Conservation (phyloP, 805 yeast species). For the Ogataea pini region DNA sequence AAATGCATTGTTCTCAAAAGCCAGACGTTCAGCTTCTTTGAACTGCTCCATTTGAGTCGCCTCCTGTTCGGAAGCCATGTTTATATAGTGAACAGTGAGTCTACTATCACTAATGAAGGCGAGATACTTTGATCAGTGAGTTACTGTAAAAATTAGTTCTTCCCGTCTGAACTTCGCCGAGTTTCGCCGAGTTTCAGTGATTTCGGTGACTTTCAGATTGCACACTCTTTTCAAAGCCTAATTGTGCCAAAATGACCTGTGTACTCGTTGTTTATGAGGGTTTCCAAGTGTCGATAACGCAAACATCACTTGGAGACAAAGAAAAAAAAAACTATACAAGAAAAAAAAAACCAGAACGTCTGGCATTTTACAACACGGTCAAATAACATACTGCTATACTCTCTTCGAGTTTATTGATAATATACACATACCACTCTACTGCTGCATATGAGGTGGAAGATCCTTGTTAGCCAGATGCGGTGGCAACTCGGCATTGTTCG, state of each 20-base stretch:
- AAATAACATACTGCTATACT: too few relatives aligned
- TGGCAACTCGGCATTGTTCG: constrained; percentile 3
- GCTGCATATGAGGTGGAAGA: constrained; percentile 24
- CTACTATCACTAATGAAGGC: background rate
- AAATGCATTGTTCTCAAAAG: constrained; percentile 23
- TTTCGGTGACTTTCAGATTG: background rate
- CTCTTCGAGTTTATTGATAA: too few relatives aligned
- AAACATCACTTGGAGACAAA: background rate
- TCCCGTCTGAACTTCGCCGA: too few relatives aligned
- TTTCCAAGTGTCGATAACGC: too few relatives aligned
- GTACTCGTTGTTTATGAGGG: too few relatives aligned
- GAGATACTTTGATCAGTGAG: too few relatives aligned
- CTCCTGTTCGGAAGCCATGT: constrained; percentile 17
- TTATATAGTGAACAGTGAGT: background rate
- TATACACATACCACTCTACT: background rate
- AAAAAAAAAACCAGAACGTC: too few relatives aligned
- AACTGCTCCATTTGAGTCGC: constrained; percentile 20
- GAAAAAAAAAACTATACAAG: background rate
- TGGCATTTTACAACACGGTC: background rate
- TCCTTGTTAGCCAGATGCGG: constrained; percentile 15
- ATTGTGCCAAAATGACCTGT: too few relatives aligned
- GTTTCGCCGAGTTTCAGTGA: background rate
- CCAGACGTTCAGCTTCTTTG: constrained; percentile 25
- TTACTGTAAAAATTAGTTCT: too few relatives aligned
- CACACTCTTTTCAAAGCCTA: too few relatives aligned